Base-by-base conservation (phyloP, 306 rosid species). In the Citrullus amarus region DNA sequence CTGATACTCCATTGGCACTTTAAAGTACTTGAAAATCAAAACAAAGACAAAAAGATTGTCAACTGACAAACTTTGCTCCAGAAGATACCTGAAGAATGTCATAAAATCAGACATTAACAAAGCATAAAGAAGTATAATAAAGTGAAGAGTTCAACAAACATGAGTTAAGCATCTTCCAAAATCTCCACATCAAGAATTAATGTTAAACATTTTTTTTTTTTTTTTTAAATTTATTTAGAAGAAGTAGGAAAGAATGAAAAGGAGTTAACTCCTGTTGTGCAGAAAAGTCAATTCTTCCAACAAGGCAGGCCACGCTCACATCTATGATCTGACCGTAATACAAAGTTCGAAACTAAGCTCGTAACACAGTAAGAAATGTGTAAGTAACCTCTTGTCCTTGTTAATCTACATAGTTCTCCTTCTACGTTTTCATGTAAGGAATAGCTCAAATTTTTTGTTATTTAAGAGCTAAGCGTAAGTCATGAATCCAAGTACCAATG, bases 61-160 rank as follows among this genome's bases (percentile, higher is more conserved):
- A 78, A 95, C 97, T 6, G 97, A 95, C 85, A 95, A 89, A 85
- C 98, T 95, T 83, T 95, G 98, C 90, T 95, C 98, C 88, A 92
- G 85, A 58, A 95, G 71, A 79, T 95, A 95, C 83, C 98, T 95
- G 87, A 65, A 73, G 71, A 51, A 28, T 75, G 78, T 54, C 57
- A 50, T 28, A 50, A 28, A 50, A 72, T 46, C 70, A 85, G 34
- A 32, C 54, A 13, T 13, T 62, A 8, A 48, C 61, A 30, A 16
- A 55, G 14, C 71, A 62, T 22, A 66, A 12, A 39, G 14, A 16
- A 66, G 51, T 11, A 17, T 16, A 43, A 43, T 39, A 68, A 41
- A 68, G 34, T 72, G 77, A 72, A 28, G 77, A 16, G 18, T 13
- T 68, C 16, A 13, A 16, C 76, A 44, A 44, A 44, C 5, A 70